Base-by-base conservation (phyloP, 768 basidiomycete species). In the Russula earlei region DNA sequence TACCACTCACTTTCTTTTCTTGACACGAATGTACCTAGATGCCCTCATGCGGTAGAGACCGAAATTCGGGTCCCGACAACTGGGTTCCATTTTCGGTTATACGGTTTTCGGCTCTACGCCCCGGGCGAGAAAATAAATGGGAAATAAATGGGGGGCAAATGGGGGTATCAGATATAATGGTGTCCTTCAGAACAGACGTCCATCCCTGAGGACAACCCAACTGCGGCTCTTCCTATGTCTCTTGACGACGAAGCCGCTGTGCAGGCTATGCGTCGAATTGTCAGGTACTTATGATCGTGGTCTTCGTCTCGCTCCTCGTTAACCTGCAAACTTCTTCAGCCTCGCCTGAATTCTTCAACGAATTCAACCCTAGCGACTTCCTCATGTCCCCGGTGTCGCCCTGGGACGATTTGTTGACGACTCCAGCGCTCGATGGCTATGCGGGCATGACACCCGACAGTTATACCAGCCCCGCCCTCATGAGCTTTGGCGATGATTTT, bases 371-470 rank as follows among this genome's bases (percentile, higher is more conserved):
- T 56, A 71, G 67, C 58, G 75, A 74, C 55, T 77, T 65, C 58
- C 66, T 78, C 6, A 78, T 76, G 2, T 78, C 76, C 34, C 76
- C 76, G 1, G 66, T 76, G 6, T 76, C 77, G 24, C 75, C 76
- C 15, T 76, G 75, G n/a, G 62, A 70, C 37, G 77, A 77, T 17
- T 65, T 76, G 62, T 70, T 77, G 51, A 70, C 68, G 1, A 75
- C 76, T 1, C 76, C 76, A 20, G 74, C 70, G 5, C 6, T 76
- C 45, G 75, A 67, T 4, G 65, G 27, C 1, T 52, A 65, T 24
- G 64, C 43, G 46, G 66, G 72, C 38, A 66, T 72, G 61, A 57
- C 64, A 1, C 66, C 69, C 11, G 75, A 74, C 37, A 64, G 77
- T 22, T 58, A 73, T 54, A 75, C 75, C 20, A 76, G 75, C 53